phyloP scores from a whole-genome alignment of 352 stramenopile species.

The Pythium chondricola region DNA sequence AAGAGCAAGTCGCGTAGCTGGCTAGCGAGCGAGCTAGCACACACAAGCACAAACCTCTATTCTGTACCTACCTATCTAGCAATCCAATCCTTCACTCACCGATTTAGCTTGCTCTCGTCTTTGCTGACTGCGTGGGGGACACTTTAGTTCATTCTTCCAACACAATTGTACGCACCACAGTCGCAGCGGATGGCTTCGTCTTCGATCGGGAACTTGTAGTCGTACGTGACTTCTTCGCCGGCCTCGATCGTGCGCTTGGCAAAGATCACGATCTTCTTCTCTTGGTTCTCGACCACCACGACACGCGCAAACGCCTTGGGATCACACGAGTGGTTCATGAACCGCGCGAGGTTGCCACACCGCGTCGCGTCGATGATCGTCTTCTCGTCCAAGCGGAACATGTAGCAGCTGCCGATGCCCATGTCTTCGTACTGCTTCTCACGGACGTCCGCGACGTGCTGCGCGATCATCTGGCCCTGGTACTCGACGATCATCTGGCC shows the following conservation, averaged over 20 bases:
- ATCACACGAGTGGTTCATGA: slow-evolving; percentile 96
- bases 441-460: slow-evolving; percentile 88
- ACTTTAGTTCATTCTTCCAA: slow-evolving; percentile 92
- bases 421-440: slow-evolving; percentile 92
- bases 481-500: slow-evolving; percentile 97
- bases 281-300: slow-evolving; percentile 71
- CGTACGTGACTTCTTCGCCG: slow-evolving; percentile 94
- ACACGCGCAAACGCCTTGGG: slow-evolving; percentile 93
- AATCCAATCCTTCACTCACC: too few species aligned
- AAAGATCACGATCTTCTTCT: slow-evolving; percentile 97
- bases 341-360: slow-evolving; percentile 91
- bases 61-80: too few species aligned
- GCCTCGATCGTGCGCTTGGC: slow-evolving; percentile 86
- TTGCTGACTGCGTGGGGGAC: background rate
- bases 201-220: slow-evolving; percentile 97
- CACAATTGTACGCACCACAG: slow-evolving; percentile 91
- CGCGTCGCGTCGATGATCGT: slow-evolving; percentile 94
- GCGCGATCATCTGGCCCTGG: slow-evolving; percentile 90
- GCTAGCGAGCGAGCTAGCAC: too few species aligned
- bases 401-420: slow-evolving; percentile 95
- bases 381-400: slow-evolving; percentile 95
- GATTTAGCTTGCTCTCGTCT: too few species aligned
- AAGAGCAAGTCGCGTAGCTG: background rate
- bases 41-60: slow-evolving; percentile 4
- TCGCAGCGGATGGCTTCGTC: slow-evolving; percentile 92